phyloP scores from a whole-genome alignment of 129 eudicot species.

The Ambrosia trifida region DNA sequence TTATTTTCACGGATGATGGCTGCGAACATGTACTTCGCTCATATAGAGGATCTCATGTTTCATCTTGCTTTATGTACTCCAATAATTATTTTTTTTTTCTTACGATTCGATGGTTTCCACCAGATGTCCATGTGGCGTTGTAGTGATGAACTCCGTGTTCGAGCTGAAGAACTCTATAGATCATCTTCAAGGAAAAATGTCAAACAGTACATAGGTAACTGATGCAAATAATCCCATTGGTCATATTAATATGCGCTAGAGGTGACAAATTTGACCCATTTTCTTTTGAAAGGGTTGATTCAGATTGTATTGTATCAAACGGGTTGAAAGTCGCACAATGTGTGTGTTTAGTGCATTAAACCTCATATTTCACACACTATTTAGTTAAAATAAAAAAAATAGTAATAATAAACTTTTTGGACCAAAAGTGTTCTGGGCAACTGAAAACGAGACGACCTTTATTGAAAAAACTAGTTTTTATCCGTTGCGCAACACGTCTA shows the following conservation, averaged over 20 bases:
- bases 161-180: constrained; percentile 82
- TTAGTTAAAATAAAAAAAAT: too few relatives aligned
- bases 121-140: constrained; percentile 99
- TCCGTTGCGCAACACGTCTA: not conserved
- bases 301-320: not conserved
- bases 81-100: not conserved
- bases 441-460: not conserved
- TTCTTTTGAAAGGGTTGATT: not conserved
- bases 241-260: not conserved
- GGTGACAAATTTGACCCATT: constrained; percentile 16
- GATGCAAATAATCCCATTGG: not conserved
- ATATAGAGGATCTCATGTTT: constrained; percentile 95
- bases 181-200: constrained; percentile 73
- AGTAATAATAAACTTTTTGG: too few relatives aligned
- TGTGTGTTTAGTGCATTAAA: not conserved
- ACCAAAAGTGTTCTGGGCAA: not conserved
- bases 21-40: constrained; percentile 91
- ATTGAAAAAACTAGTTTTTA: not conserved
- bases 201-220: constrained; percentile 87
- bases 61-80: constrained; percentile 25
- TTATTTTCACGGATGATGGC: constrained; percentile 98
- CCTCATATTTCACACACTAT: too few relatives aligned
- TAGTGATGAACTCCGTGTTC: constrained; percentile 16
- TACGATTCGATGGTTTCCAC: constrained; percentile 15
- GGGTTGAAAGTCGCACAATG: not conserved